Percentiles rank a stretch among this genome's conserved stretches.
These are phyloP conservation scores for Sporisorium reilianum DNA, from an alignment of 1,284 basidiomycete species.

Conservation along the genomic window DNA sequence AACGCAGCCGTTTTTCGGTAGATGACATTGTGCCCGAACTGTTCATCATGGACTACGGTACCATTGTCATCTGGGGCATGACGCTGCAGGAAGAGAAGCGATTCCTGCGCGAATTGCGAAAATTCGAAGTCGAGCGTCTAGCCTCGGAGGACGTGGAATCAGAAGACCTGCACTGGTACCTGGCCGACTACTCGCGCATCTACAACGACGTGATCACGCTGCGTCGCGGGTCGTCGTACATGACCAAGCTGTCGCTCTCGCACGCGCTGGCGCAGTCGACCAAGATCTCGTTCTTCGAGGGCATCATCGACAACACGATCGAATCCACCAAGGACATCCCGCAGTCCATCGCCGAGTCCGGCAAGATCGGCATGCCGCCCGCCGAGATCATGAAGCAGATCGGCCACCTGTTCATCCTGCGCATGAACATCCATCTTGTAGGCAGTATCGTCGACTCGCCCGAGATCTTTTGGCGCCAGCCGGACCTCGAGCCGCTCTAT, in stretches of 20 bases:
- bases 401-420: conserved; percentile 85
- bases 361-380: conserved; percentile 80
- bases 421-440: conserved; percentile 95
- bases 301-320: conserved; percentile 90
- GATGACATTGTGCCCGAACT: conserved; percentile 62
- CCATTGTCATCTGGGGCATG: conserved; percentile 97
- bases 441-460: conserved; percentile 95
- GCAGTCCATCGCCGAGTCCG: conserved; percentile 90
- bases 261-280: conserved; percentile 95
- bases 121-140: conserved; percentile 90
- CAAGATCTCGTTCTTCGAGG: conserved; percentile 83
- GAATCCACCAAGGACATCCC: conserved; percentile 97
- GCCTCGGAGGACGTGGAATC: conserved; percentile 75
- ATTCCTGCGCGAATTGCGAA: conserved; percentile 84
- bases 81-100: conserved; percentile 88
- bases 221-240: conserved; percentile 92
- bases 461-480: conserved; percentile 84
- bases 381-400: conserved; percentile 97
- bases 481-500: conserved; percentile 94
- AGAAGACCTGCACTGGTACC: conserved; percentile 97
- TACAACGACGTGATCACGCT: conserved; percentile 98
- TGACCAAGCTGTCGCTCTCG: conserved; percentile 95
- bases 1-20: conserved; percentile 51
- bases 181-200: conserved; percentile 89
- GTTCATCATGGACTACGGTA: conserved; percentile 92